phyloP scores from a whole-genome alignment of 2,329 filamentous ascomycete species.

The Emergomyces orientalis region DNA sequence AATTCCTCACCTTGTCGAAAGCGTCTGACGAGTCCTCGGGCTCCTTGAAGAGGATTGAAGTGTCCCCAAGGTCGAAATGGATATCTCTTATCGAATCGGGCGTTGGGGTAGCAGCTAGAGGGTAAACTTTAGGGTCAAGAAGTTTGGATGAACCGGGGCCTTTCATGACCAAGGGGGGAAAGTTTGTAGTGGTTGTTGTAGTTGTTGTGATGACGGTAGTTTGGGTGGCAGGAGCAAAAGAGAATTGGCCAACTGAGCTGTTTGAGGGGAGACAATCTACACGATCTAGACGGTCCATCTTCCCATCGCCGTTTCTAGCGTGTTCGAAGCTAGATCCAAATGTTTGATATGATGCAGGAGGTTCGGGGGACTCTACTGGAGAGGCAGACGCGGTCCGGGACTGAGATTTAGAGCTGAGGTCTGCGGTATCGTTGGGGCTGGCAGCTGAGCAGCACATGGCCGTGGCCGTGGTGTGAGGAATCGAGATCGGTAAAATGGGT shows the following conservation, averaged over 20 bases:
- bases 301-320: slow-evolving; percentile 9
- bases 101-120: slow-evolving; percentile 71
- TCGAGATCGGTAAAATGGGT: neutral
- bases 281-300: neutral
- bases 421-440: neutral
- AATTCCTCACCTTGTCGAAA: slow-evolving; percentile 43
- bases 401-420: slow-evolving; percentile 5
- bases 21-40: slow-evolving; percentile 48
- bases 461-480: neutral
- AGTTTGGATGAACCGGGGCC: slow-evolving; percentile 60
- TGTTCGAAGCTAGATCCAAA: slow-evolving; percentile 21
- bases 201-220: slow-evolving; percentile 75
- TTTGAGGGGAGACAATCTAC: slow-evolving; percentile 16
- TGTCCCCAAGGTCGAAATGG: slow-evolving; percentile 59
- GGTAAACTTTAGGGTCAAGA: slow-evolving; percentile 82
- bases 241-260: slow-evolving; percentile 49
- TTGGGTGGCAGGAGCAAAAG: slow-evolving; percentile 54
- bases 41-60: slow-evolving; percentile 54
- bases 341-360: slow-evolving; percentile 7
- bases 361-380: slow-evolving; percentile 6
- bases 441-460: slow-evolving; percentile 3
- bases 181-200: slow-evolving; percentile 71
- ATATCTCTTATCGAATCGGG: slow-evolving; percentile 70
- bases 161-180: slow-evolving; percentile 73
- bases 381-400: slow-evolving; percentile 10